Base-by-base conservation (phyloP, 2,329 filamentous ascomycete genomes). In the Exophiala xenobiotica region DNA sequence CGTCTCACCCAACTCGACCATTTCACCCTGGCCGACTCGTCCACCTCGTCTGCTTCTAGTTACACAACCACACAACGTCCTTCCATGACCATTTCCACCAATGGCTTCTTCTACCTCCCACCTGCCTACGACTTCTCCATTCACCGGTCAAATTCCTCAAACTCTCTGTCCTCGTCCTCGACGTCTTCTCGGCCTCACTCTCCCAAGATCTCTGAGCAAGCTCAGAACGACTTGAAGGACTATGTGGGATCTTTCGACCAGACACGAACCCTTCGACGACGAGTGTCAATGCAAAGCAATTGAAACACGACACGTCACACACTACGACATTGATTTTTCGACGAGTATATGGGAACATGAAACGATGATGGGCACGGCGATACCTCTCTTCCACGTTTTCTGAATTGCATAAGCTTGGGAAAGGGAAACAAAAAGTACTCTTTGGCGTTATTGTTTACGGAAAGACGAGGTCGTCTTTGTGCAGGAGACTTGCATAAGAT, bases 211-310 rank as follows among this genome's bases (percentile, higher is more conserved):
- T 90, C 90, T 3, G 84, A 88, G 59, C 86, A 87, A 69, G 85
- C 88, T 22, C 83, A 83, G 63, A 84, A 82, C 69, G 90, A 95
- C 68, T 80, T 96, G 27, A 83, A 86, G 66, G 86, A 87, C 61
- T 96, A 96, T 70, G 88, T 88, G 60, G 88, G 86, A 66, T 90
- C 87, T 2, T 96, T 96, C 67, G 91, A 96, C 70, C 87, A 90
- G 60, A 85, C 87, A 51, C 80, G 88, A 33, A 70, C 74, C 53
- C 65, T 73, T 53, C 72, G 70, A 54, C 66, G 72, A 57, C 60
- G 60, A 57, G 59, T 62, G 16, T 62, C 60, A 1, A 58, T 62
- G 60, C 58, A 61, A 46, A 57, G 59, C 59, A 59, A 57, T 31
- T 55, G 57, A 33, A 48, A 55, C n/a, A 41, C 33, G 23, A 51